Conservation (phyloP, 1,139 yeast species). For the Debaryomyces sp. region DNA sequence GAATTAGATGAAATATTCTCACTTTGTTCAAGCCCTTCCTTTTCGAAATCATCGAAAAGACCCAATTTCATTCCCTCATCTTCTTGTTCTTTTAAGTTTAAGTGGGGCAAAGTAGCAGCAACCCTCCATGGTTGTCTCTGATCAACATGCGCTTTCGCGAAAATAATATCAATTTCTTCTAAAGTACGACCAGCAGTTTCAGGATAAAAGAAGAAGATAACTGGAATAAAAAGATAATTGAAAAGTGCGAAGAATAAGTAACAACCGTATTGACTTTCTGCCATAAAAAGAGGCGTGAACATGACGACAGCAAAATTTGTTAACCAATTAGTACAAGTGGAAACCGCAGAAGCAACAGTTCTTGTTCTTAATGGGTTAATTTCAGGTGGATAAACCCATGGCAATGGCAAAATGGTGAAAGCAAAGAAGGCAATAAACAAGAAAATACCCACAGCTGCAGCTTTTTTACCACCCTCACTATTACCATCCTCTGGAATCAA, state of each 20-base stretch:
- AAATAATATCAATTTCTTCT: constrained; percentile 50
- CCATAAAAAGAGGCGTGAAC: constrained; percentile 50
- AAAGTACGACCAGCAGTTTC: constrained; percentile 52
- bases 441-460: constrained; percentile 57
- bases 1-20: too few relatives aligned
- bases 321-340: constrained; percentile 52
- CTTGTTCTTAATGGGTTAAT: constrained; percentile 64
- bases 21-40: constrained; percentile 34
- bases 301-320: constrained; percentile 50
- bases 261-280: constrained; percentile 43
- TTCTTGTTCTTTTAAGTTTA: constrained; percentile 48
- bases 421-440: constrained; percentile 58
- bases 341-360: constrained; percentile 56
- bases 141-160: constrained; percentile 51
- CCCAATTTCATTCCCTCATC: constrained; percentile 51
- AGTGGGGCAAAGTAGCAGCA: constrained; percentile 53
- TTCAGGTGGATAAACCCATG: constrained; percentile 66
- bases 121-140: constrained; percentile 52
- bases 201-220: constrained; percentile 50
- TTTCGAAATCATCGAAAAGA: constrained; percentile 46
- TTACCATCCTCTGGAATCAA: constrained; percentile 34
- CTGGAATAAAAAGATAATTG: constrained; percentile 42
- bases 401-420: constrained; percentile 58
- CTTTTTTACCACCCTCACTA: constrained; percentile 49
- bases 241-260: constrained; percentile 47